These are phyloP conservation scores for Brassica napus DNA, from an alignment of 345 rosid genomes.

Conservation along the genomic window Da-Ae NC_063434.1:3938001-3938500, in stretches of 20 bases:
- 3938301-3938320: not conserved
- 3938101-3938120: not conserved
- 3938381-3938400: not conserved
- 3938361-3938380: not conserved
- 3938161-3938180: not conserved
- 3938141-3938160: not conserved
- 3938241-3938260: not conserved
- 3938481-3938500: not conserved
- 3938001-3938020: too few relatives aligned
- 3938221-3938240: not conserved
- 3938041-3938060: not conserved
- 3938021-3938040: not conserved
- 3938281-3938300: not conserved
- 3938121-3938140: not conserved
- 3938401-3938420: not conserved
- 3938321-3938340: not conserved
- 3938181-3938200: not conserved
- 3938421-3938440: not conserved
- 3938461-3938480: not conserved
- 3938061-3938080: not conserved
- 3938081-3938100: not conserved
- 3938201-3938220: not conserved
- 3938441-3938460: too few relatives aligned
- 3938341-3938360: not conserved
- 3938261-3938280: not conserved